These are phyloP conservation scores for Zymoseptoria passerinii DNA, from an alignment of 2,329 filamentous ascomycete genomes.

Conservation along the genomic window DNA sequence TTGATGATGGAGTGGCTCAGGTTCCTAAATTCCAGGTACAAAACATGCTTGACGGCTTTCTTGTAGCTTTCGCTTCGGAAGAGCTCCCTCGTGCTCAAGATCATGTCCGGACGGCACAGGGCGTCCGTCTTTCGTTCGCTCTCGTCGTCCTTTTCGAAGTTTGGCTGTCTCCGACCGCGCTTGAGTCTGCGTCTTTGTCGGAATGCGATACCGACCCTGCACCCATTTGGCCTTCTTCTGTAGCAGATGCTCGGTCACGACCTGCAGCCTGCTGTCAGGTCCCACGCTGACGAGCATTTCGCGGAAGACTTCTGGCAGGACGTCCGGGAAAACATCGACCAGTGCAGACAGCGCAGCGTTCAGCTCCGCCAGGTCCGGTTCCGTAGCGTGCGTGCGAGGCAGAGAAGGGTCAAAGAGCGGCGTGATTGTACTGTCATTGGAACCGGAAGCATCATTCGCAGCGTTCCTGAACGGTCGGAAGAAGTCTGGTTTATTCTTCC, in stretches of 20 bases:
- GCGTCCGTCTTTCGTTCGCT: background rate
- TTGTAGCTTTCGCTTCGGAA: conserved; percentile 63
- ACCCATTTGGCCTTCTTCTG: conserved; percentile 64
- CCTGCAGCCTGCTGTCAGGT: conserved; percentile 65
- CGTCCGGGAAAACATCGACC: conserved; percentile 65
- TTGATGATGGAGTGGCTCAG: conserved; percentile 65
- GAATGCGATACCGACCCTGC: conserved; percentile 50
- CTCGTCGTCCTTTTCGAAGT: background rate
- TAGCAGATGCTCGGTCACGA: conserved; percentile 68
- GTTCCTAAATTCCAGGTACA: conserved; percentile 68
- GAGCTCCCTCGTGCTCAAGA: conserved; percentile 54
- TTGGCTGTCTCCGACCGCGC: conserved; percentile 1
- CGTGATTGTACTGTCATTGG: conserved; percentile 13
- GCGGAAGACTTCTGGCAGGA: conserved; percentile 74
- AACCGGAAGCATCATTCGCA: conserved; percentile 16
- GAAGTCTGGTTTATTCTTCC: conserved; percentile 29
- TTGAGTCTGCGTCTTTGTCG: background rate
- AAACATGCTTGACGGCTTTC: conserved; percentile 57
- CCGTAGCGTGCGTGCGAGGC: conserved; percentile 21
- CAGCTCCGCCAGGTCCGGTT: conserved; percentile 58
- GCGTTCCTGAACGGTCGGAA: conserved; percentile 25
- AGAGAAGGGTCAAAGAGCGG: conserved; percentile 21
- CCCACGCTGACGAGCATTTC: conserved; percentile 71
- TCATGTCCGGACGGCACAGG: background rate
- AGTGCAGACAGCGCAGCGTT: conserved; percentile 63